Evolutionary conservation across 345 rosid genomes (phyloP).

Genomic region (Mercurialis annua): DNA sequence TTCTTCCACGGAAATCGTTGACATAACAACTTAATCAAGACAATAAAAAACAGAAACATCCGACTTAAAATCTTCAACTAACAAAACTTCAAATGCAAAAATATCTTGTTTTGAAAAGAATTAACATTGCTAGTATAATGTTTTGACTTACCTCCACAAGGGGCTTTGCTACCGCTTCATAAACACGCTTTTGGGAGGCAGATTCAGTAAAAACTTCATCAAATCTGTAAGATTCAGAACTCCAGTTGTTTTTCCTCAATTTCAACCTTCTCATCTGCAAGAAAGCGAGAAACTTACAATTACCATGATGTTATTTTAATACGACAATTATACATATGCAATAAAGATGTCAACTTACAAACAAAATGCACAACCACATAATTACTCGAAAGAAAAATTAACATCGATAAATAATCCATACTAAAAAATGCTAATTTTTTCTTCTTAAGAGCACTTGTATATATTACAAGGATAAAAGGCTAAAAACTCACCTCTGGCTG

Average conservation of each 20-base stretch:
- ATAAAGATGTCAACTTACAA: not conserved
- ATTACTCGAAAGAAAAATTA: not conserved
- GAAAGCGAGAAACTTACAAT: not conserved
- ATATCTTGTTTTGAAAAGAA: not conserved
- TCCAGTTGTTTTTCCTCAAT: conserved; percentile 88
- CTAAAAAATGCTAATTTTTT: not conserved
- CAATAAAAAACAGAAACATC: not conserved
- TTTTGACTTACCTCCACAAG: conserved; percentile 67
- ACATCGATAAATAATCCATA: not conserved
- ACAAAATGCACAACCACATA: not conserved
- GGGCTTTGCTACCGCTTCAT: conserved; percentile 87
- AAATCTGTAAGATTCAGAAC: conserved; percentile 73
- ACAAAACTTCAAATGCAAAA: not conserved
- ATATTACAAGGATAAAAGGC: not conserved
- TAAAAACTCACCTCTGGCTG: conserved; percentile 65
- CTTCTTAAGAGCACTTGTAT: not conserved
- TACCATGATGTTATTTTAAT: not conserved
- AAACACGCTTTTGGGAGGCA: conserved; percentile 89
- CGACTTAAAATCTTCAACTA: no score
- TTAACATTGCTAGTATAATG: not conserved
- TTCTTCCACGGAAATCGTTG: not conserved
- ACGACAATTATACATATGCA: not conserved
- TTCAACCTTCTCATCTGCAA: conserved; percentile 75
- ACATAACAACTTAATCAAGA: not conserved
- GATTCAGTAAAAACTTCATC: conserved; percentile 76